A percentile compares a stretch with the other conserved stretches of the same genome.
Conservation (phyloP, 176 grass and related monocot species). For the Leersia perrieri region DNA sequence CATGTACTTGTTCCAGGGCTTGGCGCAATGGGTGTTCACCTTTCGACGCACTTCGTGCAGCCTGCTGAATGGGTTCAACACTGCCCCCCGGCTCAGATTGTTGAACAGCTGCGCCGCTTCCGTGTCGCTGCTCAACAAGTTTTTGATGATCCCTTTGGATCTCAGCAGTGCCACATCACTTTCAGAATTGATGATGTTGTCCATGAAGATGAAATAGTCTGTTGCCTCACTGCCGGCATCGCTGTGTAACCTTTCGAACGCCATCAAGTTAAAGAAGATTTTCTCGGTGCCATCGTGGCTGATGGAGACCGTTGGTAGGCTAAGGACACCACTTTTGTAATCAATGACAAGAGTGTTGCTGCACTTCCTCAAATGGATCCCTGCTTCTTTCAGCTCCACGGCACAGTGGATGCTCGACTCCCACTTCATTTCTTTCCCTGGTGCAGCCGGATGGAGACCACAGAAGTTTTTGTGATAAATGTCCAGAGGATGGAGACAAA, state of each 20-base stretch:
- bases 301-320: constrained; percentile 22
- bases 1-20: constrained; percentile 3
- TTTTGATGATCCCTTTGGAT: constrained; percentile 21
- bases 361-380: constrained; percentile 45
- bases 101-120: constrained; percentile 47
- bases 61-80: neutral
- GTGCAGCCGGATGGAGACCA: too few species aligned
- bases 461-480: too few species aligned
- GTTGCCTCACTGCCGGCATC: constrained; percentile 45
- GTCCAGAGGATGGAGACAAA: too few species aligned
- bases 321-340: constrained; percentile 33
- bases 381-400: constrained; percentile 50
- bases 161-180: constrained; percentile 49
- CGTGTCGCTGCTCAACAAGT: neutral
- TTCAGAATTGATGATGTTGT: constrained; percentile 50
- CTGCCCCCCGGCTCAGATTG: neutral
- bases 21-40: neutral
- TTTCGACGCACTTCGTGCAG: neutral
- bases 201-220: constrained; percentile 55
- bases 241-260: constrained; percentile 51
- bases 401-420: neutral
- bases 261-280: constrained; percentile 56
- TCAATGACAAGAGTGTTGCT: constrained; percentile 33
- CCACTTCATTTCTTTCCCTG: too few species aligned
- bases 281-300: constrained; percentile 50